Conservation (phyloP, 2,329 filamentous ascomycete genomes). For the Aspergillus sp. region DNA sequence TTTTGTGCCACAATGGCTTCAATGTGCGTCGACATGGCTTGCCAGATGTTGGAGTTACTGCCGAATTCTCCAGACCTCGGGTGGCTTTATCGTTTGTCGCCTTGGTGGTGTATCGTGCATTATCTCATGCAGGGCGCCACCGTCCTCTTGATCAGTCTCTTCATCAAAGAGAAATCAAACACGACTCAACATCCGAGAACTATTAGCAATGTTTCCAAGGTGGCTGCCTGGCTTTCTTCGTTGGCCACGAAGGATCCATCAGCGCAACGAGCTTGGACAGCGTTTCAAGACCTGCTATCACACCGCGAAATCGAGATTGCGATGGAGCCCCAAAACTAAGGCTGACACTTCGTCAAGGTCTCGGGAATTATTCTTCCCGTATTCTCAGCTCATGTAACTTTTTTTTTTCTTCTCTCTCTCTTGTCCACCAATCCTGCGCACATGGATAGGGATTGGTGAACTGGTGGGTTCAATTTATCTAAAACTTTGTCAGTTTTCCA, state of each 20-base stretch:
- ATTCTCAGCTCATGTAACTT: constrained; percentile 2
- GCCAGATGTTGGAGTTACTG: constrained; percentile 35
- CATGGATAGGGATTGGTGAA: background rate
- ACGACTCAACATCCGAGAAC: background rate
- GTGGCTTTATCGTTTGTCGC: constrained; percentile 31
- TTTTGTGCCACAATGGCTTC: constrained; percentile 36
- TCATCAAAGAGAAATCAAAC: constrained; percentile 3
- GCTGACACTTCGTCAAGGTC: background rate
- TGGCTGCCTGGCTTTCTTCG: constrained; percentile 5
- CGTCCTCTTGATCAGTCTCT: constrained; percentile 8
- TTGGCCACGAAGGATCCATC: constrained; percentile 3
- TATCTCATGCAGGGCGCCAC: constrained; percentile 41
- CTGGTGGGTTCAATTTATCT: background rate
- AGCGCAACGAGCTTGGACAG: constrained; percentile 9
- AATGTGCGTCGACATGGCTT: constrained; percentile 38
- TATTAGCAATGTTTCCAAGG: constrained; percentile 4
- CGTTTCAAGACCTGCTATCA: constrained; percentile 6
- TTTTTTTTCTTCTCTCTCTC: background rate
- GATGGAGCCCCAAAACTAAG: background rate
- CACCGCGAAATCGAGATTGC: background rate
- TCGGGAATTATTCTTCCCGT: background rate
- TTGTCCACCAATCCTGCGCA: background rate
- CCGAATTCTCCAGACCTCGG: constrained; percentile 33
- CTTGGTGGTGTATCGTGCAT: constrained; percentile 45
- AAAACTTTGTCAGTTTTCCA: constrained; percentile 1